Conservation (phyloP, 1,284 basidiomycete species). For the Trametes versicolor region DNA sequence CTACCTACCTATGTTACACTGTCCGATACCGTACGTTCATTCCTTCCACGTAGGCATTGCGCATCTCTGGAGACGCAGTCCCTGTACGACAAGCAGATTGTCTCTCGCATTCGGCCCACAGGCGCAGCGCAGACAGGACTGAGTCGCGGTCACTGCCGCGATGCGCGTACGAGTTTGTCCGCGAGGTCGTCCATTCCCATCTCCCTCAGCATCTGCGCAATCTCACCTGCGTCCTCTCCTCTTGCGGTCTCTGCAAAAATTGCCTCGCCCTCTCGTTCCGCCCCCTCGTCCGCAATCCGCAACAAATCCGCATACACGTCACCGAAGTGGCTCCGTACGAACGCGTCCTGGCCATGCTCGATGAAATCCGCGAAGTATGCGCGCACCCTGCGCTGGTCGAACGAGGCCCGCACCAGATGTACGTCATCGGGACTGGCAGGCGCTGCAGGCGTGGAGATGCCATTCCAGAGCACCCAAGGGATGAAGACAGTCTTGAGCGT, state of each 20-base stretch:
- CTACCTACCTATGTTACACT: too few species aligned
- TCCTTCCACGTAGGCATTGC: too few species aligned
- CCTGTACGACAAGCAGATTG: too few species aligned
- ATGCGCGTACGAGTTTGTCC: conserved; percentile 26
- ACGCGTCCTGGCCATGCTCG: conserved; percentile 24
- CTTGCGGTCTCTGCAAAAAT: conserved; percentile 22
- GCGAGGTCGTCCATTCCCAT: conserved; percentile 23
- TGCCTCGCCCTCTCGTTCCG: conserved; percentile 22
- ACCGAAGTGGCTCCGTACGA: conserved; percentile 21
- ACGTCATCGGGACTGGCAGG: background rate
- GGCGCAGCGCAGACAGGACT: too few species aligned
- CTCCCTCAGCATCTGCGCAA: conserved; percentile 19
- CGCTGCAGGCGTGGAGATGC: conserved; percentile 5
- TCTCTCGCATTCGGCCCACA: too few species aligned
- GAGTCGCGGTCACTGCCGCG: too few species aligned
- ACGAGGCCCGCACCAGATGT: conserved; percentile 9
- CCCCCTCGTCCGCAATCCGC: conserved; percentile 13
- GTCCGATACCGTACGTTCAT: too few species aligned
- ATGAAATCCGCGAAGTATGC: conserved; percentile 27
- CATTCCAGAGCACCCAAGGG: conserved; percentile 23
- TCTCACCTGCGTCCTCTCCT: conserved; percentile 16
- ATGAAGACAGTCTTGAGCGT: conserved; percentile 15
- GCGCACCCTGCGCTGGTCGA: conserved; percentile 20
- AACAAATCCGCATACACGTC: conserved; percentile 21
- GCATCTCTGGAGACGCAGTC: too few species aligned